These are phyloP conservation scores for Pichia sp. DNA, from an alignment of 1,139 yeast genomes.

Conservation along the genomic window DNA sequence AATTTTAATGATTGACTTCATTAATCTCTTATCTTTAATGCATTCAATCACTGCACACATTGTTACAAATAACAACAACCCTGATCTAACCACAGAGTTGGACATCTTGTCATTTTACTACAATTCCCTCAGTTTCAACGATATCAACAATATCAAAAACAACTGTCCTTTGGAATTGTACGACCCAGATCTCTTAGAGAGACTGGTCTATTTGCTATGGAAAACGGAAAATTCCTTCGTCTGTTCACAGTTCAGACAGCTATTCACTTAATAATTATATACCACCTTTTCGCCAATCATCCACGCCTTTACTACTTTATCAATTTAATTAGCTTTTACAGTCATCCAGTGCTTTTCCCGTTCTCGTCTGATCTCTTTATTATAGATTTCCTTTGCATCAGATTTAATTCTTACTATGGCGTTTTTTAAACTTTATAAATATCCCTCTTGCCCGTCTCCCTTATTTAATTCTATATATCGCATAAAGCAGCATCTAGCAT, in stretches of 20 bases:
- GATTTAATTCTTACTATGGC: no score
- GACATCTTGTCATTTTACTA: not conserved
- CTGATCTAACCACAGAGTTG: not conserved
- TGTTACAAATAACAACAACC: not conserved
- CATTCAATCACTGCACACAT: conserved; percentile 6
- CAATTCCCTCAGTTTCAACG: not conserved
- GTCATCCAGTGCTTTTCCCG: not conserved
- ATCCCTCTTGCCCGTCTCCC: no score
- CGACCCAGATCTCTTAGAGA: conserved; percentile 1
- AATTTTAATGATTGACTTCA: conserved; percentile 9
- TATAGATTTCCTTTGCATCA: no score
- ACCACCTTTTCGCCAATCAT: no score
- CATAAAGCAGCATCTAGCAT: no score
- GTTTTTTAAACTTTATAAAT: no score
- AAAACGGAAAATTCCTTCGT: conserved; percentile 8
- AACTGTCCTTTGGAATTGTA: not conserved
- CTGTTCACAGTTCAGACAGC: conserved; percentile 1
- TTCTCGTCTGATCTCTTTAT: no score
- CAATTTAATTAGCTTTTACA: no score
- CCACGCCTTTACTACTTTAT: not conserved
- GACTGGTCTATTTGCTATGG: conserved; percentile 7
- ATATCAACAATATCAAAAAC: not conserved
- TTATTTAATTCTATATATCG: no score
- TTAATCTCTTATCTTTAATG: conserved; percentile 10
- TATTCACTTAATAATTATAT: not conserved